Conservation (phyloP, 169 alveolate genomes). For the Plasmodium vivax region DNA sequence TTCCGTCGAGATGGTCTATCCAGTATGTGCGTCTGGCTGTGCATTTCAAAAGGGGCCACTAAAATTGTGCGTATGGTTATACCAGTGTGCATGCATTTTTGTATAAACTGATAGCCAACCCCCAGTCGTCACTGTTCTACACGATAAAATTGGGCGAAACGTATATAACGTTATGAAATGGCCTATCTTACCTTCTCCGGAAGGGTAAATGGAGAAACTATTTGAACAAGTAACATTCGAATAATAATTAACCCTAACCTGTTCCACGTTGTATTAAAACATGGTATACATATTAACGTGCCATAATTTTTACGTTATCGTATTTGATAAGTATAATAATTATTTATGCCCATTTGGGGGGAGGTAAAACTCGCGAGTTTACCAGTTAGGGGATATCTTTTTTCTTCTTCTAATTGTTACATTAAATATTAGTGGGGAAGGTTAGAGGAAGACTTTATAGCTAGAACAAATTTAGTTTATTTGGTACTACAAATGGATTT, state of each 20-base stretch:
- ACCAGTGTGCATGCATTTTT: neutral
- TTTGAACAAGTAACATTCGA: neutral
- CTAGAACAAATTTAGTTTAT: neutral
- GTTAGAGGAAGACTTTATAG: neutral
- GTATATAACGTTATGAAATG: neutral
- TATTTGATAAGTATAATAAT: neutral
- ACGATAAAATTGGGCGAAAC: neutral
- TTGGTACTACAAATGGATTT: neutral
- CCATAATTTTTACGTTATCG: neutral
- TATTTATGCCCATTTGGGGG: neutral
- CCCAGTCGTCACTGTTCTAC: neutral
- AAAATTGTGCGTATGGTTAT: neutral
- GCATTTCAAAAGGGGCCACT: neutral
- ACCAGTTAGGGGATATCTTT: neutral
- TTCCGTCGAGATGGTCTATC: neutral
- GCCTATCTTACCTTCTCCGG: neutral
- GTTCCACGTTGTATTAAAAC: neutral
- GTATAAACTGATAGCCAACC: neutral
- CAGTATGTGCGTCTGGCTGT: neutral
- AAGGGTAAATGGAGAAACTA: neutral
- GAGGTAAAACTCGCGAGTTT: neutral
- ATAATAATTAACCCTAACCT: neutral
- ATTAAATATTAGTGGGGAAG: neutral
- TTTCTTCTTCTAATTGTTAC: neutral
- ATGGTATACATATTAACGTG: neutral